Conservation (phyloP, 2,329 filamentous ascomycete genomes). For the Colletotrichum eleusines region DNA sequence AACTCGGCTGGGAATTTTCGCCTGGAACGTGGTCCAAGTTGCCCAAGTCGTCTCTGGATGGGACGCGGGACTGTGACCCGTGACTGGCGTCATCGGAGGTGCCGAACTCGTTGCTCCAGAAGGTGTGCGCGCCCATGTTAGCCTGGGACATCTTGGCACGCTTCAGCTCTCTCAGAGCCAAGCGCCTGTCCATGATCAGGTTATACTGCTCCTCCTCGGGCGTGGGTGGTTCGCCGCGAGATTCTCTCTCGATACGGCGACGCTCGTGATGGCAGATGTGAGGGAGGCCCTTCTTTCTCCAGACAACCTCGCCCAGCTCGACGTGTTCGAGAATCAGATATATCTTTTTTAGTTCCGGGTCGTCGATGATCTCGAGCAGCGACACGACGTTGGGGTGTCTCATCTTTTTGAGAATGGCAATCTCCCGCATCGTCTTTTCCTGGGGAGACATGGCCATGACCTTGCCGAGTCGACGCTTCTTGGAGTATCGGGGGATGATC, state of each 20-base stretch:
- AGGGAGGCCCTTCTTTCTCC: slow-evolving; percentile 88
- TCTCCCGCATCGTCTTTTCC: slow-evolving; percentile 93
- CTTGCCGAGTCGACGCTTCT: slow-evolving; percentile 90
- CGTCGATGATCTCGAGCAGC: slow-evolving; percentile 95
- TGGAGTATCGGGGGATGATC: slow-evolving; percentile 96
- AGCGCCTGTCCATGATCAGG: slow-evolving; percentile 69
- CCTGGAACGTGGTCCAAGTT: slow-evolving; percentile 48
- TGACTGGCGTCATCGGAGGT: slow-evolving; percentile 64
- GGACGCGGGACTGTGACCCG: slow-evolving; percentile 58
- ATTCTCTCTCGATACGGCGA: slow-evolving; percentile 80
- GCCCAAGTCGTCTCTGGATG: slow-evolving; percentile 56
- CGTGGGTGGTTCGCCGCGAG: slow-evolving; percentile 68
- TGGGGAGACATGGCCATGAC: slow-evolving; percentile 74
- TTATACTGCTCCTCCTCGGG: slow-evolving; percentile 72
- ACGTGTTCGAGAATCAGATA: slow-evolving; percentile 98
- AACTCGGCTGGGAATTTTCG: slow-evolving; percentile 54
- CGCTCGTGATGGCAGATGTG: slow-evolving; percentile 88
- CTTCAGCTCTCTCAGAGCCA: slow-evolving; percentile 68
- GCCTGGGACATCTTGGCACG: slow-evolving; percentile 65
- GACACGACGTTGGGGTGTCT: slow-evolving; percentile 97
- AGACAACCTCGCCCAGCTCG: slow-evolving; percentile 92
- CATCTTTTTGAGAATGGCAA: slow-evolving; percentile 98
- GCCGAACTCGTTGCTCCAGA: slow-evolving; percentile 89
- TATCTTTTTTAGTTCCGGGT: slow-evolving; percentile 95
- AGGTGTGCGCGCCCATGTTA: slow-evolving; percentile 68